Evolutionary conservation across 2,329 filamentous ascomycete genomes (phyloP), one percentile per base, ranked within the genome.

Genomic region (Paracamarosporium sp.): DNA sequence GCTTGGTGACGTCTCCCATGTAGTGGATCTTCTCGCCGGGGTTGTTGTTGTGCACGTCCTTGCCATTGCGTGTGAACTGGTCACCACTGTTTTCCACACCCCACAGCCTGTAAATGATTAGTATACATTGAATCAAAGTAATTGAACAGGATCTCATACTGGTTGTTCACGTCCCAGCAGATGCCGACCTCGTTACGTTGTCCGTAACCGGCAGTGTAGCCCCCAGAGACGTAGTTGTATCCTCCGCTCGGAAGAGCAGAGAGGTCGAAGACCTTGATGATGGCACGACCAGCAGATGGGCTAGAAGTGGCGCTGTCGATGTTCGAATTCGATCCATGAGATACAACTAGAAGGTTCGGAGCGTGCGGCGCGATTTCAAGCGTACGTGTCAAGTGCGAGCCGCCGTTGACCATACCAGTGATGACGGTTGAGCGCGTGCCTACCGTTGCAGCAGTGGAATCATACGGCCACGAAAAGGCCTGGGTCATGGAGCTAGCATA

Each of bases 21-120:
- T 85, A 90, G 75, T 92, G 91, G 66, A 92, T 78, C 76, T 92
- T 88, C 71, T 92, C 90, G 27, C 82, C 89, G 0, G 89, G 90
- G 69, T 92, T 92, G 67, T 90, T 81, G 50, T 84, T 72, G 68
- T 90, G 86, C 30, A 91, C 81, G 61, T 91, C 87, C n/a, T 80
- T 71, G 15, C 82, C 83, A 54, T 82, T 75, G 30, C 89, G 83
- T 17, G 75, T 78, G 28, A 91, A 80, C 31, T 89, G 75, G 71
- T 91, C 89, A 12, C 85, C 86, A 2, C 84, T 88, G 74, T 92
- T 92, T 74, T 92, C 90, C n/a, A 92, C 88, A 22, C 76, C 71
- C 72, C 72, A 75, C 61, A 74, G 67, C 64, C 71, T 74, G 53
- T 40, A 28, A 11, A 24, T 15, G n/a, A 44, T 62, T 24, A 60